Conservation (phyloP, 148 eudicot species). For the Amaranthus hypochondriacus region DNA sequence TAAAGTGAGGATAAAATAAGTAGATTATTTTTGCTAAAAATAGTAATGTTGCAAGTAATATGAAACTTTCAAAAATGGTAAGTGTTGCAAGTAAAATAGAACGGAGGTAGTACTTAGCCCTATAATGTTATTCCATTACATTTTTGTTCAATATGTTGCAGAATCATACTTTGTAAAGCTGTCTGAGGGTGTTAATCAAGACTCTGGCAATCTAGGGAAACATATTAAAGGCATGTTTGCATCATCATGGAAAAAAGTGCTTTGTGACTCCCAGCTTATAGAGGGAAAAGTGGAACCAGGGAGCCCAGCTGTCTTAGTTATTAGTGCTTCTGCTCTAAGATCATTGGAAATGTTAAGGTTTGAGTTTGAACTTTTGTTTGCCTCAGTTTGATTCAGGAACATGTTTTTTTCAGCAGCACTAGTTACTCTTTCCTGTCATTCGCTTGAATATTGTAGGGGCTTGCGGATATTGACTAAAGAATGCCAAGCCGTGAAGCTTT, state of each 20-base stretch:
- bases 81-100: too few species aligned
- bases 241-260: constrained; percentile 63
- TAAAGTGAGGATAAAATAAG: too few species aligned
- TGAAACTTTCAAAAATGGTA: too few species aligned
- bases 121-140: neutral
- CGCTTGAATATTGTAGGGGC: constrained; percentile 42
- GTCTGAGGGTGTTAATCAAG: constrained; percentile 44
- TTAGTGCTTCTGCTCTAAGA: constrained; percentile 75
- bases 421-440: neutral
- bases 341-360: constrained; percentile 86
- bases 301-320: constrained; percentile 68
- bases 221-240: constrained; percentile 69
- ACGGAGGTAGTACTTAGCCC: neutral
- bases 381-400: constrained; percentile 8
- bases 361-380: constrained; percentile 16
- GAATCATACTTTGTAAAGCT: constrained; percentile 56
- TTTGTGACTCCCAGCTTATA: constrained; percentile 51
- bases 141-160: constrained; percentile 27
- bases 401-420: neutral
- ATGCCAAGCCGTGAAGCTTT: constrained; percentile 83
- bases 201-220: constrained; percentile 42
- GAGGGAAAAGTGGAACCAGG: constrained; percentile 80
- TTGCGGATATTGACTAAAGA: constrained; percentile 68
- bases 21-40: too few species aligned
- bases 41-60: too few species aligned